phyloP scores from a whole-genome alignment of 441 rosid species.

The Adansonia grandidieri region DNA sequence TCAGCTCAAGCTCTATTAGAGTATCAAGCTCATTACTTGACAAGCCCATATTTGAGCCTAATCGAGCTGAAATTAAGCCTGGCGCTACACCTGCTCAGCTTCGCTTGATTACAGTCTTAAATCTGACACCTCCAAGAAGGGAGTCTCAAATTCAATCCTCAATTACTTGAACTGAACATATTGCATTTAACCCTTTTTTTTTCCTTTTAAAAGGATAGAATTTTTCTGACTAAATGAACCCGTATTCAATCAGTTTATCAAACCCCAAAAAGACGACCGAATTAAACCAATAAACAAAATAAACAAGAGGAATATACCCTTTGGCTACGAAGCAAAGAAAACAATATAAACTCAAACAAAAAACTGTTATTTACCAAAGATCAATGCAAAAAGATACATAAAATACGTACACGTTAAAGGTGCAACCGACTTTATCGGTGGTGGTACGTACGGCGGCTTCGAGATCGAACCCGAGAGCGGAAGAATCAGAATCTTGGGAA shows the following conservation, averaged over 20 bases:
- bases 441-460: constrained; percentile 56
- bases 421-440: constrained; percentile 45
- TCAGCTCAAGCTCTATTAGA: not conserved
- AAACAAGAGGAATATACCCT: not conserved
- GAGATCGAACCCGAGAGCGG: constrained; percentile 48
- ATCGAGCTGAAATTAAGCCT: not conserved
- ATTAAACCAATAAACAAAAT: not conserved
- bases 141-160: not conserved
- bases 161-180: not conserved
- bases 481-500: constrained; percentile 43
- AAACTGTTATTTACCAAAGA: not conserved
- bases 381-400: not conserved
- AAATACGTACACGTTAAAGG: constrained; percentile 45
- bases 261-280: not conserved
- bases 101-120: not conserved
- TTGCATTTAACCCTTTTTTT: not conserved
- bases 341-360: not conserved
- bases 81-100: not conserved
- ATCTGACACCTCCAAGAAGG: not conserved
- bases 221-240: not conserved
- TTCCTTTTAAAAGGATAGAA: not conserved
- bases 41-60: not conserved
- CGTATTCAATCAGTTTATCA: not conserved
- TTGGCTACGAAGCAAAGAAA: not conserved
- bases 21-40: not conserved